Evolutionary conservation across 83 land plant genomes (phyloP).

Genomic region (Larix sibirica): DNA sequence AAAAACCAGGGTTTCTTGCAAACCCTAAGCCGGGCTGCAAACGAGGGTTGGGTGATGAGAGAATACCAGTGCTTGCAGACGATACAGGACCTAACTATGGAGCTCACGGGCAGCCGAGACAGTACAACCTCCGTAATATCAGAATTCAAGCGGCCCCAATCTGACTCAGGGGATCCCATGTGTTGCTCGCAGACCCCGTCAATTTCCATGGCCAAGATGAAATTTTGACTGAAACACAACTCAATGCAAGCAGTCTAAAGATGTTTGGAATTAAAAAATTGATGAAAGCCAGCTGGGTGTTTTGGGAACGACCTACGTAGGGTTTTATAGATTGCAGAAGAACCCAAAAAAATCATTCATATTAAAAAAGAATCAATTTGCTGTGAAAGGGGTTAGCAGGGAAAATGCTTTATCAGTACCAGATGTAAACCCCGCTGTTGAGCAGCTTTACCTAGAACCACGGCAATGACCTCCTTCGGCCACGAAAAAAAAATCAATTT

Average conservation of each 20-base stretch:
- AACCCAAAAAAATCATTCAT: too few species aligned
- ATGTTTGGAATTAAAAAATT: neutral
- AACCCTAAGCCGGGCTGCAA: slow-evolving; percentile 21
- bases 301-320: too few species aligned
- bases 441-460: too few species aligned
- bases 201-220: neutral
- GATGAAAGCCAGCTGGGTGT: too few species aligned
- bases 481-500: too few species aligned
- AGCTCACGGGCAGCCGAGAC: slow-evolving; percentile 48
- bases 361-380: too few species aligned
- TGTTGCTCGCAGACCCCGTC: neutral
- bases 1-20: slow-evolving; percentile 52
- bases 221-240: neutral
- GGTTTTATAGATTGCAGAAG: too few species aligned
- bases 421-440: too few species aligned
- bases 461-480: too few species aligned
- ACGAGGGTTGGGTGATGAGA: slow-evolving; percentile 26
- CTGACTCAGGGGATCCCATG: neutral
- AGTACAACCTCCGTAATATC: slow-evolving; percentile 51
- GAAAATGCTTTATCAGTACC: too few species aligned
- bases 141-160: slow-evolving; percentile 21
- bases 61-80: slow-evolving; percentile 58
- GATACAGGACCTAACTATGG: slow-evolving; percentile 32
- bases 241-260: neutral
- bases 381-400: too few species aligned